Base-by-base conservation (phyloP, 2,329 filamentous ascomycete genomes). In the Sporothrix inflata region DNA sequence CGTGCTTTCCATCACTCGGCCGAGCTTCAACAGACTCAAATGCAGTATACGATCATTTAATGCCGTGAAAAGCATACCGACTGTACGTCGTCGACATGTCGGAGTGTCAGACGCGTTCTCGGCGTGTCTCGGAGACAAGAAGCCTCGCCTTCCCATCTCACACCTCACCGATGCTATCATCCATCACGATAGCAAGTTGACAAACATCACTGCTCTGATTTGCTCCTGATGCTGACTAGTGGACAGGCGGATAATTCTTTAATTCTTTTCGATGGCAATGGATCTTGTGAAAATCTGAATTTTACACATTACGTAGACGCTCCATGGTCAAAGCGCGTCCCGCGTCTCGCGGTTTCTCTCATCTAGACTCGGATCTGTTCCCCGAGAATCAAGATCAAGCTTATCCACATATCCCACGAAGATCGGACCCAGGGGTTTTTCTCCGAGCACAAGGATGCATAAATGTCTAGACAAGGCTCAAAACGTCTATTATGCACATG, bases 401-500 rank as follows among this genome's bases (percentile, higher is more conserved):
- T 40, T 8, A 21, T 9, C 34, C 55, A 57, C 27, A 57, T 34
- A 27, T 53, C n/a, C 27, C 6, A 8, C 3, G 6, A 21, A 8
- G 21, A 16, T 65, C 60, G 38, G 38, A n/a, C 11, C 21, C 60
- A 65, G 14, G 3, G 38, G 1, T n/a, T 11, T 61, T 65, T 45
- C 60, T 45, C 60, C 60, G 60, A 65, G 60, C 38, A 42, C 21
- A 12, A 24, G 24, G 14, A 30, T 66, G 24, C 40, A 66, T 34
- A 67, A 40, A 24, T 6, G 45, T 38, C 27, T 8, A 53, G 57
- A 24, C 16, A 14, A 14, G 65, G 27, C 5, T 38, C 5, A 53
- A 24, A 34, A 60, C n/a, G 53, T 60, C 53, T 69, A 55, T 69
- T 67, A 38, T 49, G 65, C 65, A 24, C 19, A 67, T 24, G 40